Evolutionary conservation across 768 basidiomycete species (phyloP).

Genomic region (Boletus fagicola): DNA sequence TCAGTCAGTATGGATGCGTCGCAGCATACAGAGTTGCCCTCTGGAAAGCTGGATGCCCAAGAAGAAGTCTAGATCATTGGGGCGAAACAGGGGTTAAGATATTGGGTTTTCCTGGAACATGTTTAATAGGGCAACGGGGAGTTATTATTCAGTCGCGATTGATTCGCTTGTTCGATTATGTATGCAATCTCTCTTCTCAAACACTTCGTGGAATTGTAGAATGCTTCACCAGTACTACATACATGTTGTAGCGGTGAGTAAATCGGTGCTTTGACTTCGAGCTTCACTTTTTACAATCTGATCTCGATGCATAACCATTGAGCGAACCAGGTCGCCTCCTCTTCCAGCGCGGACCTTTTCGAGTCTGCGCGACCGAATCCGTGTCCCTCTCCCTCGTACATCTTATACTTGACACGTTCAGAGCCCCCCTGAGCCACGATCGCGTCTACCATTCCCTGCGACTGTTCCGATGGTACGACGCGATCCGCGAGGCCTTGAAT

Average conservation of each 20-base stretch:
- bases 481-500: background rate
- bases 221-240: background rate
- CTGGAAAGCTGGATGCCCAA: background rate
- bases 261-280: too few species aligned
- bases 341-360: background rate
- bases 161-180: background rate
- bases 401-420: background rate
- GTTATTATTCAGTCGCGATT: too few species aligned
- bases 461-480: background rate
- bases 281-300: background rate
- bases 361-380: background rate
- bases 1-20: background rate
- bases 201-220: background rate
- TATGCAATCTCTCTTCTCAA: background rate
- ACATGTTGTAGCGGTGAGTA: background rate
- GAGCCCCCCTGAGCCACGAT: background rate
- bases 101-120: background rate
- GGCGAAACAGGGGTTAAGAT: background rate
- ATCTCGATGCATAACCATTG: background rate
- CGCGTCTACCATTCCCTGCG: background rate
- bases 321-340: background rate
- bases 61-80: background rate
- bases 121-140: background rate
- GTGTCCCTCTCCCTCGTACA: background rate
- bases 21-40: background rate